A percentile compares a stretch with the other conserved stretches of the same genome.
These are phyloP conservation scores for Artemisia argyi DNA, from an alignment of 129 eudicot genomes.

Conservation along the genomic window DNA sequence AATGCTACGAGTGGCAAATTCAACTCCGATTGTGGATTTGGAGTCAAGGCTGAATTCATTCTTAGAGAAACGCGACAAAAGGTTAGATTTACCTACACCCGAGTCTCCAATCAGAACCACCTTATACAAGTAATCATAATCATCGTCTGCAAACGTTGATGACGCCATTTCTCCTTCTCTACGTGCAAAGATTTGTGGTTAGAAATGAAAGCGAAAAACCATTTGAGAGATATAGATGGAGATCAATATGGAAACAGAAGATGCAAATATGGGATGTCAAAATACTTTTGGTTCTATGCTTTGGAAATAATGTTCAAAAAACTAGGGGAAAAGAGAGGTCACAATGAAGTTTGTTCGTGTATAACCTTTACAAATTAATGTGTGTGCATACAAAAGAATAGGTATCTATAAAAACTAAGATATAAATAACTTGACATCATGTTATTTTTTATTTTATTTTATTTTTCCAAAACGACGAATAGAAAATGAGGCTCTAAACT, in stretches of 20 bases:
- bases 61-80: constrained; percentile 37
- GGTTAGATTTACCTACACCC: constrained; percentile 40
- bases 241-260: not conserved
- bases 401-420: too few species aligned
- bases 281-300: not conserved
- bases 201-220: too few species aligned
- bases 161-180: constrained; percentile 31
- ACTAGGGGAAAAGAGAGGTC: too few species aligned
- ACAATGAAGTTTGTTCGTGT: too few species aligned
- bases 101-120: constrained; percentile 37
- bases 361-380: too few species aligned
- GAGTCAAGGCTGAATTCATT: constrained; percentile 45
- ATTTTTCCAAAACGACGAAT: too few species aligned
- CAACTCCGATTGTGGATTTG: constrained; percentile 40
- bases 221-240: not conserved
- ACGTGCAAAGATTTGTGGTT: not conserved
- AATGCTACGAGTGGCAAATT: constrained; percentile 41
- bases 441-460: too few species aligned
- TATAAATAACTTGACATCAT: too few species aligned
- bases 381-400: too few species aligned
- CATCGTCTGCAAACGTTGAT: constrained; percentile 25
- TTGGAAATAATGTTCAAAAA: not conserved
- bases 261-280: not conserved
- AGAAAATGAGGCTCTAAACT: too few species aligned
- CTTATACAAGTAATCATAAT: constrained; percentile 38